Base-by-base conservation (phyloP, 2,329 filamentous ascomycete species). In the Colletotrichum tabaci region DNA sequence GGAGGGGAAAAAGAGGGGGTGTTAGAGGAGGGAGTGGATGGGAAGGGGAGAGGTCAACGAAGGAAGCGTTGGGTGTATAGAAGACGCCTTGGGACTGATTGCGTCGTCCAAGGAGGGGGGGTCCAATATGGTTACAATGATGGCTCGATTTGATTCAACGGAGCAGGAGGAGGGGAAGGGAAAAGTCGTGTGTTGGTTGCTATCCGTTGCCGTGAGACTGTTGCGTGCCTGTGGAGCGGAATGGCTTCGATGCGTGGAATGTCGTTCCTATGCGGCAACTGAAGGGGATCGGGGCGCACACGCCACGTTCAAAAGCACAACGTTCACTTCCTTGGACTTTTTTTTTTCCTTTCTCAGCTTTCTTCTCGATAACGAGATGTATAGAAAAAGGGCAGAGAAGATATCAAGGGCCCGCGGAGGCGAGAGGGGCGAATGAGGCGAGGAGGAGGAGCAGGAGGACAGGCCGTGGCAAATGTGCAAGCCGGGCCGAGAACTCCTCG, bases 141-240 rank as follows among this genome's bases (percentile, higher is more conserved):
- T 53, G 16, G 16, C 18, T 50, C 15, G 35, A 35, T 46, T 9
- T 60, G 26, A 21, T 26, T 52, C 35, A 63, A 60, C 47, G 50
- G 40, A 26, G n/a, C 30, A 35, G 30, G 30, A 30, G 7, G 30
- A 30, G 6, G 30, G 30, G 30, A 8, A 35, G 30, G 30, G 30
- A 10, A 35, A 35, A 8, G 26, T 21, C 15, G 21, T 13, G 26
- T 35, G 12, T 44, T 18, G 47, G 30, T 47, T 55, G 53, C 42
- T 47, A 44, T 38, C 8, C 42, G 69, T 72, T 69, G 69, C 69
- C 65, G 65, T 49, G 69, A 64, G 65, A 72, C 69, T 72, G 65
- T 4, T 50, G 58, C 69, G 64, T 71, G 44, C 50, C 64, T 67
- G 50, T 46, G 42, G 49, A 44, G 26, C 67, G 58, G 58, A 71